Base-by-base conservation (phyloP, 164 flowering plant genomes). In the Umbilicus rupestris region DNA sequence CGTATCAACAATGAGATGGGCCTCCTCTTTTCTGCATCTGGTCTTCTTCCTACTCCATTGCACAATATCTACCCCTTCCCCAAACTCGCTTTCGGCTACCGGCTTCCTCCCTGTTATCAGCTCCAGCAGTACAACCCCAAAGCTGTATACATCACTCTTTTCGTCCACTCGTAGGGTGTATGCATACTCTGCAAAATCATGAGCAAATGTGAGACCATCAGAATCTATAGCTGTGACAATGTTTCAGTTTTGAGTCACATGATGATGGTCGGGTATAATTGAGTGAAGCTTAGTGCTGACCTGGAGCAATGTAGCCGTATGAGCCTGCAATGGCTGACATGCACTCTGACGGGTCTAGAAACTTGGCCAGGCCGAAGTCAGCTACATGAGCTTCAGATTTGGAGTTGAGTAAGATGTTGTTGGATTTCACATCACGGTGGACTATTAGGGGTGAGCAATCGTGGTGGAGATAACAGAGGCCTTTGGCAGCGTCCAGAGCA, bases 261-360 rank as follows among this genome's bases (percentile, higher is more conserved):
- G n/a, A n/a, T n/a, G n/a, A n/a, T n/a, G n/a, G n/a, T n/a, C n/a
- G n/a, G n/a, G n/a, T n/a, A n/a, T n/a, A n/a, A n/a, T n/a, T n/a
- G n/a, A n/a, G n/a, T n/a, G n/a, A n/a, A n/a, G 7, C n/a, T n/a
- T 3, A 0, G 4, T 24, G 59, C 31, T 62, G 75, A 87, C 93
- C 93, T 26, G 94, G 94, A 3, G 98, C 98, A 49, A 93, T 93
- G 82, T 93, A 92, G 72, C 98, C 98, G 67, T 93, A 93, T 3
- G 98, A 93, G 2, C 98, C 98, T 0, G 97, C 98, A 68, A 93
- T 77, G 1, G 90, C 92, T 3, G 98, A 92, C 94, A 90, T 88
- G 78, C 88, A 84, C 66, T 88, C 78, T 0, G 89, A 79, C 11
- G 84, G 79, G 45, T 76, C 44, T 72, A 90, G 67, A 80, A 80